Base-by-base conservation (phyloP, 2,329 filamentous ascomycete species). In the Fusarium sp. region DNA sequence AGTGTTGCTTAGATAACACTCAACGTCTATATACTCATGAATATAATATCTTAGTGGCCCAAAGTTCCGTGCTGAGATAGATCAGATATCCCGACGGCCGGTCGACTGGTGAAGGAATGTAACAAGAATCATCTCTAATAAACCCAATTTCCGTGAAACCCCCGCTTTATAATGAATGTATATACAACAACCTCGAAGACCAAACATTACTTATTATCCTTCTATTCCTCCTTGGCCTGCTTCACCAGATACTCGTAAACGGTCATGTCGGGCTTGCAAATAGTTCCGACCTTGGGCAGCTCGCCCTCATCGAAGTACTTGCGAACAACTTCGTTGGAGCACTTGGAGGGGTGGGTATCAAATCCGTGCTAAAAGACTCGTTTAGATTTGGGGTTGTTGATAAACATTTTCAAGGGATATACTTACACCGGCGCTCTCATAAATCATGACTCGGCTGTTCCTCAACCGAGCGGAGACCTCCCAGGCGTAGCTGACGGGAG, bases 341-440 rank as follows among this genome's bases (percentile, higher is more conserved):
- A 64, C 4, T 47, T 64, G 20, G 62, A 64, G 5, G 34, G 14
- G 20, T 57, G 50, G 8, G 14, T 6, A 16, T 16, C 27, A 4
- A 58, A n/a, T 24, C 62, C 62, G 22, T 64, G 62, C 62, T 64
- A 45, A 9, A n/a, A 24, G 45, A 34, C 42, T 34, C 27, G 16
- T 7, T 56, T 35, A 54, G 50, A n/a, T 16, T 18, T 16, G 8
- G 42, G 45, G 27, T 24, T 50, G 2, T 11, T 20, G 6, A 27
- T 58, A 24, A 18, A 9, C 27, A 54, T 20, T 54, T 31, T 54
- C 6, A 11, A 34, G 9, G 13, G 27, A 54, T 6, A 29, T 45
- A 67, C 70, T 67, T 68, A 72, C 70, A 8, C 70, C 70, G 9
- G 60, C 58, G 11, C 70, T 64, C 24, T 60, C 67, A 27, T 72